Conservation (phyloP, 2,329 filamentous ascomycete genomes). For the Teratosphaeria gauchensis region DNA sequence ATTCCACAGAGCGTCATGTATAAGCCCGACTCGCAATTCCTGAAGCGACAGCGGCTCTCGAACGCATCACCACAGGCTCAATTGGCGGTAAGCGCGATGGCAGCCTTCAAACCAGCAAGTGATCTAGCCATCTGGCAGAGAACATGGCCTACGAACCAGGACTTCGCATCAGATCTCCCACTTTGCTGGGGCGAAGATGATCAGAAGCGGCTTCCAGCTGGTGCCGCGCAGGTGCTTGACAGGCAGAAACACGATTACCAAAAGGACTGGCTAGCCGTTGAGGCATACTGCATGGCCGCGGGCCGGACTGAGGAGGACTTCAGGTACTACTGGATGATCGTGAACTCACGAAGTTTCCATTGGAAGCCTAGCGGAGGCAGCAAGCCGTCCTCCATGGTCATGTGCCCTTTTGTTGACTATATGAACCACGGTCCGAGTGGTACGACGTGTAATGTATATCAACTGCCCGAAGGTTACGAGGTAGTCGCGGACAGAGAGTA, state of each 20-base stretch:
- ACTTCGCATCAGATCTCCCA: slow-evolving; percentile 51
- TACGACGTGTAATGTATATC: slow-evolving; percentile 42
- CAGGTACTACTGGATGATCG: slow-evolving; percentile 50
- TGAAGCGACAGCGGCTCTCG: slow-evolving; percentile 30
- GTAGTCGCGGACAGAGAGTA: slow-evolving; percentile 46
- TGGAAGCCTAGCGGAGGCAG: slow-evolving; percentile 40
- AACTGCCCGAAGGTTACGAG: slow-evolving; percentile 43
- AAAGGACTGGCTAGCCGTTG: slow-evolving; percentile 15
- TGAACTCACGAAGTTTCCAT: slow-evolving; percentile 53
- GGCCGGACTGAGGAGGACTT: slow-evolving; percentile 32
- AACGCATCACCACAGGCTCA: slow-evolving; percentile 49
- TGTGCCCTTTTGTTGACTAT: slow-evolving; percentile 64
- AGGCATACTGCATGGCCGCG: slow-evolving; percentile 2
- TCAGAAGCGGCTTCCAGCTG: slow-evolving; percentile 30
- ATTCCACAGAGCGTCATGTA: slow-evolving; percentile 57
- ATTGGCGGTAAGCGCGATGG: slow-evolving; percentile 43
- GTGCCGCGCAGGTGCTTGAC: slow-evolving; percentile 22
- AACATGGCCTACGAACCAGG: slow-evolving; percentile 50
- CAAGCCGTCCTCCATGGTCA: slow-evolving; percentile 51
- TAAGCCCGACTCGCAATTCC: slow-evolving; percentile 47
- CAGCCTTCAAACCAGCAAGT: slow-evolving; percentile 6
- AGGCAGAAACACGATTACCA: slow-evolving; percentile 22
- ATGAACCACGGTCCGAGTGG: slow-evolving; percentile 48
- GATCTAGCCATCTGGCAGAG: slow-evolving; percentile 13
- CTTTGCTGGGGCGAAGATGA: slow-evolving; percentile 42